Conservation (phyloP, 208 protist genomes). For the Leishmania lainsoni region DNA sequence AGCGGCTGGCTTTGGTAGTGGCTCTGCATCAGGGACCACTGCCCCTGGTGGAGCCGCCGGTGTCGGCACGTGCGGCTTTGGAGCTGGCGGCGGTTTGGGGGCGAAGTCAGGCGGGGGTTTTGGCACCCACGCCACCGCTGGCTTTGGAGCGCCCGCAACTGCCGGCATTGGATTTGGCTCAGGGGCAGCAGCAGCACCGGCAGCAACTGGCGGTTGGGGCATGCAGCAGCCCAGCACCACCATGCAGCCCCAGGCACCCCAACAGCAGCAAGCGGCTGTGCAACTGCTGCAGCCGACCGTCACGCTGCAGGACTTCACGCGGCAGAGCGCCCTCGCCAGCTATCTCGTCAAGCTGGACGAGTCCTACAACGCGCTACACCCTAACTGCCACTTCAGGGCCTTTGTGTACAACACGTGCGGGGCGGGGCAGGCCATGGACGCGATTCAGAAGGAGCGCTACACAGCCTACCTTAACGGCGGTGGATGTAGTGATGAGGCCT, state of each 20-base stretch:
- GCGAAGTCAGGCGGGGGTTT: neutral
- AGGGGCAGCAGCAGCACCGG: slow-evolving; percentile 14
- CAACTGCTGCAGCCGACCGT: slow-evolving; percentile 14
- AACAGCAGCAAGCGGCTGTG: neutral
- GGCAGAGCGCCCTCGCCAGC: slow-evolving; percentile 57
- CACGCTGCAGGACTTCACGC: slow-evolving; percentile 45
- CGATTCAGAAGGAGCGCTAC: slow-evolving; percentile 68
- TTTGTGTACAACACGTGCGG: slow-evolving; percentile 83
- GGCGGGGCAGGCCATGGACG: slow-evolving; percentile 46
- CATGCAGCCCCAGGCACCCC: neutral
- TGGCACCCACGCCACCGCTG: neutral
- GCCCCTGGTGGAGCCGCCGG: neutral
- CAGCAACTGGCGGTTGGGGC: neutral
- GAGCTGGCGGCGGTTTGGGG: slow-evolving; percentile 2
- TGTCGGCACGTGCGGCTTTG: neutral
- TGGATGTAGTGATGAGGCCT: slow-evolving; percentile 53
- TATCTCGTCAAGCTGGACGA: slow-evolving; percentile 70
- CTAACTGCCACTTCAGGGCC: slow-evolving; percentile 69
- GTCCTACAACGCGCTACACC: slow-evolving; percentile 69
- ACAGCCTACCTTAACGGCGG: slow-evolving; percentile 59
- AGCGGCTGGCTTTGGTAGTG: neutral
- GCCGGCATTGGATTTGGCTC: slow-evolving; percentile 12
- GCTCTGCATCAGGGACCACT: neutral
- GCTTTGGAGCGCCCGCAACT: slow-evolving; percentile 19
- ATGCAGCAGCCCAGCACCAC: slow-evolving; percentile 4